Conservation (phyloP, 768 basidiomycete genomes). For the Psilocybe sp. region DNA sequence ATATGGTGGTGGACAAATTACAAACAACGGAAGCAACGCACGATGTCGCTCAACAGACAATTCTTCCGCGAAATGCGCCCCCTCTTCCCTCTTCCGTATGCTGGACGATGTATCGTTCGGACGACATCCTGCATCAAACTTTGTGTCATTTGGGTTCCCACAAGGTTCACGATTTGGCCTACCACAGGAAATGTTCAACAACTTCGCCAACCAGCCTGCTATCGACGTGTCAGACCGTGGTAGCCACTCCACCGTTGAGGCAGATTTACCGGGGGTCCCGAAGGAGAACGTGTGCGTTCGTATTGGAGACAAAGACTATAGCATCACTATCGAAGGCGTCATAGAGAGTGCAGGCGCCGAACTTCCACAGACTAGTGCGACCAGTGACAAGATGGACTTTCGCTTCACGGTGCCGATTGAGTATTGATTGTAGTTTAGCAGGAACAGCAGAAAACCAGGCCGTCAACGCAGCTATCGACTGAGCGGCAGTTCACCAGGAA, state of each 20-base stretch:
- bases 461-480: constrained; percentile 46
- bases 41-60: constrained; percentile 66
- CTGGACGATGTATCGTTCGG: constrained; percentile 64
- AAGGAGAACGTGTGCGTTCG: constrained; percentile 74
- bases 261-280: constrained; percentile 76
- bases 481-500: constrained; percentile 61
- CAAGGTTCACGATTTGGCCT: constrained; percentile 23
- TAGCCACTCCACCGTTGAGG: constrained; percentile 65
- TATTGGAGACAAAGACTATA: constrained; percentile 67
- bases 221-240: constrained; percentile 69
- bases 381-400: no score
- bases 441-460: constrained; percentile 23
- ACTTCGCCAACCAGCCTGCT: constrained; percentile 43
- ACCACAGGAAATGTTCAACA: constrained; percentile 15
- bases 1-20: no score
- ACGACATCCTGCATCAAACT: constrained; percentile 22
- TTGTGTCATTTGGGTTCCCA: constrained; percentile 22
- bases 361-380: constrained; percentile 7
- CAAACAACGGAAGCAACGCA: no score
- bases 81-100: constrained; percentile 73
- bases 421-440: no score
- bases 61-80: constrained; percentile 69
- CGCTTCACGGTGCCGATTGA: no score
- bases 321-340: constrained; percentile 71
- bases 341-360: constrained; percentile 27